These are phyloP conservation scores for Ceratocystis diversiconidia DNA, from an alignment of 2,329 filamentous ascomycete genomes.

Conservation along the genomic window DNA sequence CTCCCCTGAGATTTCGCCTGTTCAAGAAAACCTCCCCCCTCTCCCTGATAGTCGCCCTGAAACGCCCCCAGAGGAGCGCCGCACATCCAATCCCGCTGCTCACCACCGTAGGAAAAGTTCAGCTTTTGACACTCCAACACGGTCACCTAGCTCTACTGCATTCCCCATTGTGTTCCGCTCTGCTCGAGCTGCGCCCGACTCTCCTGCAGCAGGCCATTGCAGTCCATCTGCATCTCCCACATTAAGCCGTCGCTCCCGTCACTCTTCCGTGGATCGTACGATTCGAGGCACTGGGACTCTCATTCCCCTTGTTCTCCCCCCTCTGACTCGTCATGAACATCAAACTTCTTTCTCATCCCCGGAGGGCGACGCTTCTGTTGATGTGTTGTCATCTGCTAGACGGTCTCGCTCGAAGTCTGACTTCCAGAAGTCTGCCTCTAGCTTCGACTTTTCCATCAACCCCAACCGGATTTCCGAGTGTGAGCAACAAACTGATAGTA, in stretches of 20 bases:
- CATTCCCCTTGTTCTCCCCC: slow-evolving; percentile 25
- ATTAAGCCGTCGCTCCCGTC: slow-evolving; percentile 23
- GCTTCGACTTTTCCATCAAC: background rate
- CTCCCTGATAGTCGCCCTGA: slow-evolving; percentile 48
- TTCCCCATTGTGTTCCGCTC: slow-evolving; percentile 43
- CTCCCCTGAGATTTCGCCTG: slow-evolving; percentile 29
- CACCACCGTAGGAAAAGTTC: slow-evolving; percentile 6
- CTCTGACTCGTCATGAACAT: slow-evolving; percentile 23
- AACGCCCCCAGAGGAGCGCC: slow-evolving; percentile 27
- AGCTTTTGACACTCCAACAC: slow-evolving; percentile 3
- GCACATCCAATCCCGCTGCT: background rate
- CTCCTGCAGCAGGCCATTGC: slow-evolving; percentile 23
- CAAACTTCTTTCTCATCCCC: slow-evolving; percentile 2
- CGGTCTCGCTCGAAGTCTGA: slow-evolving; percentile 8
- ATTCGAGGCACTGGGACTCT: slow-evolving; percentile 9
- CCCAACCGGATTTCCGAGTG: background rate
- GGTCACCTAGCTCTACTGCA: slow-evolving; percentile 42
- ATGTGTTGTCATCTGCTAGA: background rate
- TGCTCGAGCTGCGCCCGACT: slow-evolving; percentile 32
- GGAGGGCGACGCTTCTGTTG: background rate
- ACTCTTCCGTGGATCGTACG: slow-evolving; percentile 26
- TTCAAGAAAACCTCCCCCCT: slow-evolving; percentile 29
- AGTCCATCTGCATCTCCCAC: slow-evolving; percentile 10
- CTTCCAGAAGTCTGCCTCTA: background rate
- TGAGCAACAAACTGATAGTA: background rate